Base-by-base conservation (phyloP, 129 eudicot species). In the Sambucus nigra region DNA sequence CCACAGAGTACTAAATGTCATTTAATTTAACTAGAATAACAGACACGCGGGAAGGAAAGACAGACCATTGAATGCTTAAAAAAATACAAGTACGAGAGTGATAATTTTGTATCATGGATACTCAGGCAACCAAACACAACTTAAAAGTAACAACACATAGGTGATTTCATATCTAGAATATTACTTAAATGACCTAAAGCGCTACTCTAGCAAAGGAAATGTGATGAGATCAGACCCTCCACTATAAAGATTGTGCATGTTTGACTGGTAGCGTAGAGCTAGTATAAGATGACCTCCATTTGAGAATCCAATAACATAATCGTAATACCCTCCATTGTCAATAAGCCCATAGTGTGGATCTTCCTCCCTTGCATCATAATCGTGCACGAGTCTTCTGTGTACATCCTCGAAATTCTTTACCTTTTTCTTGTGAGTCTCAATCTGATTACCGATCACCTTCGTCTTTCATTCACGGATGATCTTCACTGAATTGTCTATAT, bases 351-450 rank as follows among this genome's bases (percentile, higher is more conserved):
- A 67, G 33, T 67, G 66, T 55, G 79, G 74, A 49, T 73, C 79
- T 51, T 68, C 79, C 1, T 61, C 61, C 53, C 45, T 46, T 60
- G 68, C 63, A 38, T 73, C 79, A 74, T 73, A 31, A 3, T 31
- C 38, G 9, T 31, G 5, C 38, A 31, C 54, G 17, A 84, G 80
- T 33, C 69, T 73, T 57, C 68, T 76, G 79, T 80, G 76, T 41
- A 73, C 66, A 3, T 73, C 88, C 58, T 80, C 77, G 12, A 69
- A 79, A 58, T 77, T 84, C 63, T 79, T 84, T 69, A 78, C 93
- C 93, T 82, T 82, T 57, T 82, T 82, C 77, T 71, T 82, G 70
- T 64, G 29, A 28, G 93, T 78, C 44, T 75, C 86, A 20, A 72
- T 59, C 72, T 72, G 76, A 59, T 60, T 69, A 15, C 70, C 21